A percentile compares a stretch with the other conserved stretches of the same genome.
Evolutionary conservation across 176 grass and related monocot species (phyloP).

Genomic region (Olyra latifolia): DNA sequence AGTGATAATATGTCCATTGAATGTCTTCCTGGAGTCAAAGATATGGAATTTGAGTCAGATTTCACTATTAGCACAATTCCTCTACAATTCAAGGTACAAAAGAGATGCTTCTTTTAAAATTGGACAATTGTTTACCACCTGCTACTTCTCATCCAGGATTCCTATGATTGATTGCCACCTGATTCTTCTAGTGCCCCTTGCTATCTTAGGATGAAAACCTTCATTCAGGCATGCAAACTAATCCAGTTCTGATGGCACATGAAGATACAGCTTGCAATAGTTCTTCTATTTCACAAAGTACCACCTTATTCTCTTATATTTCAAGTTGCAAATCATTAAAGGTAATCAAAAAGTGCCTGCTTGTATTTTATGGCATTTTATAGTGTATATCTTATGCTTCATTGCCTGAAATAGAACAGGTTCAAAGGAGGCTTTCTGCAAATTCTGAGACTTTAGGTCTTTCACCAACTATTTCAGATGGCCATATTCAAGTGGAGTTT

Average conservation of each 20-base stretch:
- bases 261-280: constrained; percentile 22
- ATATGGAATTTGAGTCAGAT: constrained; percentile 52
- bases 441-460: constrained; percentile 32
- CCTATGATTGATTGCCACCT: constrained; percentile 11
- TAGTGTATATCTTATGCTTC: constrained; percentile 12
- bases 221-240: constrained; percentile 27
- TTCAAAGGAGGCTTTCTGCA: constrained; percentile 33
- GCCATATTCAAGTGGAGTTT: constrained; percentile 60
- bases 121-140: constrained; percentile 7
- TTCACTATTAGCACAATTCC: constrained; percentile 76
- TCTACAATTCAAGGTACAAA: constrained; percentile 62
- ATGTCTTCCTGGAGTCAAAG: constrained; percentile 28
- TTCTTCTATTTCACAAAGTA: constrained; percentile 44
- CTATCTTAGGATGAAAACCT: constrained; percentile 42
- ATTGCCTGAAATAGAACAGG: constrained; percentile 36
- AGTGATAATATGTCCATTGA: constrained; percentile 10
- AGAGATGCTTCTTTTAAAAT: not conserved
- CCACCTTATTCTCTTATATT: constrained; percentile 31
- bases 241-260: constrained; percentile 26
- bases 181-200: constrained; percentile 31
- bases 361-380: constrained; percentile 18
- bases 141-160: constrained; percentile 8
- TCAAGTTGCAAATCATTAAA: constrained; percentile 55
- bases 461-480: constrained; percentile 40
- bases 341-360: constrained; percentile 31